Conservation (phyloP, 2,329 filamentous ascomycete genomes). For the Fusarium buharicum region DNA sequence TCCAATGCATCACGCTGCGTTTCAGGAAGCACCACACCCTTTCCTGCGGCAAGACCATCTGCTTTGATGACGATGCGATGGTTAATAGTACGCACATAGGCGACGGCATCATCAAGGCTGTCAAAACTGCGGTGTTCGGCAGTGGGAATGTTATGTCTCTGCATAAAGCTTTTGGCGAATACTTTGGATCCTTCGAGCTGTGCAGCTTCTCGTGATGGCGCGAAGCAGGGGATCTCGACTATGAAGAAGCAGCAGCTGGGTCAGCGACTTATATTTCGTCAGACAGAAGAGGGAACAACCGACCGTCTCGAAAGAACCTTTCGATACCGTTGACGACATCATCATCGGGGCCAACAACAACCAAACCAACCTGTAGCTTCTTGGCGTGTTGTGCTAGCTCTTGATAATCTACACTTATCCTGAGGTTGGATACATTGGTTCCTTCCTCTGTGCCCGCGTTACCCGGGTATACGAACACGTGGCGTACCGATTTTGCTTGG, state of each 20-base stretch:
- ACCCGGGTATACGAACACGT: slow-evolving; percentile 66
- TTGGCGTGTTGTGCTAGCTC: too few species aligned
- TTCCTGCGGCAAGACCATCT: slow-evolving; percentile 78
- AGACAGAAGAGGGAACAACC: too few species aligned
- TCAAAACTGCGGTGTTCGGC: slow-evolving; percentile 76
- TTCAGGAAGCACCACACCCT: slow-evolving; percentile 61
- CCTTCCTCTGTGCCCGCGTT: slow-evolving; percentile 71
- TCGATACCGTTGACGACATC: too few species aligned
- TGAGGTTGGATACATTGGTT: too few species aligned
- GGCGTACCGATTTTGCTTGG: slow-evolving; percentile 70
- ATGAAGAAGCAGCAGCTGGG: not conserved
- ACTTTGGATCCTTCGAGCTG: slow-evolving; percentile 82
- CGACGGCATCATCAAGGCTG: slow-evolving; percentile 53
- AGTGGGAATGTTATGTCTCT: slow-evolving; percentile 75
- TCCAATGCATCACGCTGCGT: slow-evolving; percentile 68
- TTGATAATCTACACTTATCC: too few species aligned
- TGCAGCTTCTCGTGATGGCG: slow-evolving; percentile 74
- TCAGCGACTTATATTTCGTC: too few species aligned
- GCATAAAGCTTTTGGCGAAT: slow-evolving; percentile 85
- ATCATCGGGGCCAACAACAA: too few species aligned
- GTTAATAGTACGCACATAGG: too few species aligned
- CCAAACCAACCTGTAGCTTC: too few species aligned
- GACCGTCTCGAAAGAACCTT: too few species aligned
- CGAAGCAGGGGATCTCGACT: slow-evolving; percentile 60
- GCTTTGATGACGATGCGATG: slow-evolving; percentile 73